Conservation (phyloP, 2,329 filamentous ascomycete species). For the Calonectria pteridis region DNA sequence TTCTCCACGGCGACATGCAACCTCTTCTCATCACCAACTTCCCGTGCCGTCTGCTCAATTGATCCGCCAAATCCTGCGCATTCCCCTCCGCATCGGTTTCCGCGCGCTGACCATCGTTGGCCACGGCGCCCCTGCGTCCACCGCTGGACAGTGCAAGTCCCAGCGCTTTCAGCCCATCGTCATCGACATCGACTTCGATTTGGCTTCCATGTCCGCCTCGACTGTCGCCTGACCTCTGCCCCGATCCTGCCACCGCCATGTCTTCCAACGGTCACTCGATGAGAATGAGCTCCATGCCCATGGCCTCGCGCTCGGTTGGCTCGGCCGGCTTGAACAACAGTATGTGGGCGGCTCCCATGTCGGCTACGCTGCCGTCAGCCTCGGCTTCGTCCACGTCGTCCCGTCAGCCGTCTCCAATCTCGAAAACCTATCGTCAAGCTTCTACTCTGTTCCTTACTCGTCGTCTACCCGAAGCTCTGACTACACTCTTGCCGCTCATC, state of each 20-base stretch:
- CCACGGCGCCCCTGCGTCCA: not conserved
- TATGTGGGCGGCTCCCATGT: constrained; percentile 74
- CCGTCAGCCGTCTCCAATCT: constrained; percentile 79
- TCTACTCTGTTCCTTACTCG: constrained; percentile 96
- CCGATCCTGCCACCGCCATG: constrained; percentile 49
- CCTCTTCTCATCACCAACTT: constrained; percentile 20
- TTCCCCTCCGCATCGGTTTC: not conserved
- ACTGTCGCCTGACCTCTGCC: constrained; percentile 14
- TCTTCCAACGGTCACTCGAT: constrained; percentile 58
- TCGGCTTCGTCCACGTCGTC: constrained; percentile 73
- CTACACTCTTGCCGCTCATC: constrained; percentile 86
- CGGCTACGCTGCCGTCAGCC: constrained; percentile 44
- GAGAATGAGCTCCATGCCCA: constrained; percentile 24
- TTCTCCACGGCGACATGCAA: constrained; percentile 25
- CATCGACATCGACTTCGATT: constrained; percentile 26
- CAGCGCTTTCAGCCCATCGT: constrained; percentile 12
- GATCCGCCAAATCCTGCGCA: constrained; percentile 7
- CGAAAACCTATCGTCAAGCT: constrained; percentile 93
- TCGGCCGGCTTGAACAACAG: constrained; percentile 61
- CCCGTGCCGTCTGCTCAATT: constrained; percentile 20
- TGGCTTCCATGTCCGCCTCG: constrained; percentile 33
- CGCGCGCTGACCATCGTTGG: not conserved
- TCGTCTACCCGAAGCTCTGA: constrained; percentile 88
- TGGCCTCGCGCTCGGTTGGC: constrained; percentile 54
- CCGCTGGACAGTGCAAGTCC: constrained; percentile 22